Evolutionary conservation across 2,329 filamentous ascomycete genomes (phyloP).

Genomic region (Talaromyces sp.): DNA sequence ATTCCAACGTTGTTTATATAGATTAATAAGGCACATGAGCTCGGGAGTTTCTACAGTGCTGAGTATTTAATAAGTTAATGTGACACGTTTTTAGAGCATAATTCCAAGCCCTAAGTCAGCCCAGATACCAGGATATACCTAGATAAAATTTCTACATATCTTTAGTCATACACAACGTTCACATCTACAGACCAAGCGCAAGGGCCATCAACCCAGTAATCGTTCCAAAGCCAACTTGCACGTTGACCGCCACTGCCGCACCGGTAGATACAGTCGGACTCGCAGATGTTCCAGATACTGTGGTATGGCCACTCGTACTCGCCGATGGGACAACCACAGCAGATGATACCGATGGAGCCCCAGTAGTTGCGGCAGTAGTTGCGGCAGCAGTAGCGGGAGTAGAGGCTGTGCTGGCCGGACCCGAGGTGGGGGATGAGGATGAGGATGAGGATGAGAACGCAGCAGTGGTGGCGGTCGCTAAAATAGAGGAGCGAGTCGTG

Average conservation of each 20-base stretch:
- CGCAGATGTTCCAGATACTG: not conserved
- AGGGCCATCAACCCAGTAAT: not conserved
- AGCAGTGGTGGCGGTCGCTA: not conserved
- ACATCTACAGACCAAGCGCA: not conserved
- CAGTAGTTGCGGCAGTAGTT: not conserved
- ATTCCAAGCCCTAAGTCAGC: not conserved
- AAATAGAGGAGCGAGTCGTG: not conserved
- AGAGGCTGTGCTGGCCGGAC: not conserved
- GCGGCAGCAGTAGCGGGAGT: not conserved
- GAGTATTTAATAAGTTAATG: too few species aligned
- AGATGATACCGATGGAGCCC: not conserved
- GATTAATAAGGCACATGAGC: not conserved
- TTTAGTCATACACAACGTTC: not conserved
- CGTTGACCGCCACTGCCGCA: not conserved
- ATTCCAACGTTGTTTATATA: too few species aligned
- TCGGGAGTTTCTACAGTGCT: too few species aligned
- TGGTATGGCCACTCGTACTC: not conserved
- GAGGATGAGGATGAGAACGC: not conserved
- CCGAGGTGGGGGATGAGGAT: not conserved
- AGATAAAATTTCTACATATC: too few species aligned
- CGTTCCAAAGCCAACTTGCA: not conserved
- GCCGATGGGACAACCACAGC: not conserved
- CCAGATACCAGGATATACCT: not conserved
- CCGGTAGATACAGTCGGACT: not conserved
- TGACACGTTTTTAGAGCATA: too few species aligned